Evolutionary conservation across 2,329 filamentous ascomycete genomes (phyloP).

Genomic region (Fusarium nelsonii): DNA sequence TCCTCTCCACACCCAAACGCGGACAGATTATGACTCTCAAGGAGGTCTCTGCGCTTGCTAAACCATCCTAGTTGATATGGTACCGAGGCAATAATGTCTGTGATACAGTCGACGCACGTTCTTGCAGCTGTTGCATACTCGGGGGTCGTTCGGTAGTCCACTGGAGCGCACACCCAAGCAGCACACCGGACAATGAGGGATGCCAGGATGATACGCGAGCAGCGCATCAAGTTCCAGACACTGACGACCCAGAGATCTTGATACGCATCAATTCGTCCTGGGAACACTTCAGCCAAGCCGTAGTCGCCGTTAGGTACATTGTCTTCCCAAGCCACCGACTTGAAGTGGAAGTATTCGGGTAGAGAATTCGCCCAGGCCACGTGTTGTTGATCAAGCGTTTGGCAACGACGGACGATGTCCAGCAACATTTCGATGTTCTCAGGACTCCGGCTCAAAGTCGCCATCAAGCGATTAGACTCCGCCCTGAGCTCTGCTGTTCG

Average conservation of each 20-base stretch:
- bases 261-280: conserved; percentile 71
- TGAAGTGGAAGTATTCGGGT: conserved; percentile 63
- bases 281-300: conserved; percentile 66
- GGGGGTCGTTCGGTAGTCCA: conserved; percentile 72
- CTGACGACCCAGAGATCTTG: conserved; percentile 69
- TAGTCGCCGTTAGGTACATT: conserved; percentile 66
- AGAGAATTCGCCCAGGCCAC: conserved; percentile 64
- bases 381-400: conserved; percentile 65
- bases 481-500: conserved; percentile 67
- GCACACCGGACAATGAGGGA: conserved; percentile 69
- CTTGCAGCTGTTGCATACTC: conserved; percentile 69
- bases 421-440: conserved; percentile 65
- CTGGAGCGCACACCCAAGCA: conserved; percentile 70
- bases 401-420: conserved; percentile 64
- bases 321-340: conserved; percentile 69
- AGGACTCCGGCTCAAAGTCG: conserved; percentile 58
- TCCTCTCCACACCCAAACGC: conserved; percentile 65
- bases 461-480: conserved; percentile 65
- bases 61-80: conserved; percentile 73
- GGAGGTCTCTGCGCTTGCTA: conserved; percentile 58
- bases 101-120: conserved; percentile 65
- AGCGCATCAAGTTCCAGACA: conserved; percentile 68
- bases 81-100: conserved; percentile 71
- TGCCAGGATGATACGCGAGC: conserved; percentile 66
- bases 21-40: conserved; percentile 56